Base-by-base conservation (phyloP, 495 filamentous ascomycete species). In the Friedmanniomyces simplex region DNA sequence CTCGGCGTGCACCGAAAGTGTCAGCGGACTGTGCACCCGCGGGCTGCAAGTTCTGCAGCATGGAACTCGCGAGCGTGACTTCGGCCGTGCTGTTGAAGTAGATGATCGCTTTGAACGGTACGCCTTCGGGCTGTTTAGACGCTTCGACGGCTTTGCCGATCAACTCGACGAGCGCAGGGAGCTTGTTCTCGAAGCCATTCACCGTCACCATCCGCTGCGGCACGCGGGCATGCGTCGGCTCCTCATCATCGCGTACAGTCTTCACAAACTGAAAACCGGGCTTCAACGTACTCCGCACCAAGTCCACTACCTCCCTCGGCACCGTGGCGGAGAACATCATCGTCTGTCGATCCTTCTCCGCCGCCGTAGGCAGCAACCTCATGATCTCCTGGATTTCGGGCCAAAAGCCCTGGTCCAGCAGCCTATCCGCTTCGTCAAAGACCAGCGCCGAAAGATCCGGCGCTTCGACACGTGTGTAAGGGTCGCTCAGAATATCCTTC, bases 261-360 rank as follows among this genome's bases (percentile, higher is more conserved):
- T 88, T 83, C 41, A 96, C 78, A 62, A 89, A 89, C 63, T 89
- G 79, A 69, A 90, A 95, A 55, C 84, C 78, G 1, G 75, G 79
- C 68, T 85, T 87, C 71, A 89, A 76, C 6, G 80, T 85, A 16
- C 61, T 67, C 49, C 82, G 75, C 28, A 93, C 93, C 60, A 97
- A 78, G 24, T 74, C 63, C 68, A 96, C 82, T 32, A 98, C 90
- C 63, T 91, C 85, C 45, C 73, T 73, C 37, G 91, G 88, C 26
- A 98, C 82, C 16, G 93, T 98, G 20, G 93, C 93, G 4, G 94
- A 97, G 72, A 89, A 96, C 63, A 98, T 79, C 21, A 98, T 78
- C 0, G 91, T 96, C 67, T 98, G 93, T 21, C 91, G 81, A 52
- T 85, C 79, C 10, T 82, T 77, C 46, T 80, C 69, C 0, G 64